Conservation (phyloP, 2,329 filamentous ascomycete genomes). For the Hymenoscyphus fructigenus region DNA sequence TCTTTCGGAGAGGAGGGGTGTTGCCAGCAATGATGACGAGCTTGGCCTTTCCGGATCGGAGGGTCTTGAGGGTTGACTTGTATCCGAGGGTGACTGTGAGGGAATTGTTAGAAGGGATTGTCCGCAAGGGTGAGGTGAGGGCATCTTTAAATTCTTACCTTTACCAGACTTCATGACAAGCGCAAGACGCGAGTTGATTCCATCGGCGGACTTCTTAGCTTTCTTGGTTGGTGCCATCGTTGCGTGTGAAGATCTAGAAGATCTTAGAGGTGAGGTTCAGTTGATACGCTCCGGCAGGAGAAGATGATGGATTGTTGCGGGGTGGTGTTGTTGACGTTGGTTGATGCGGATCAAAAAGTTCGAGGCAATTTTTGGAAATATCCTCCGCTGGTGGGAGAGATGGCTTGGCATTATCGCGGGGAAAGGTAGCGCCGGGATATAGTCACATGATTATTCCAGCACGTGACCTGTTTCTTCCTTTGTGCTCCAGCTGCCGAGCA, state of each 20-base stretch:
- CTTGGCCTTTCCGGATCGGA: slow-evolving; percentile 97
- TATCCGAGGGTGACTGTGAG: slow-evolving; percentile 77
- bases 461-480: background rate
- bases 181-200: slow-evolving; percentile 62
- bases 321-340: slow-evolving; percentile 12
- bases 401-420: background rate
- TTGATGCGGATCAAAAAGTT: slow-evolving; percentile 17
- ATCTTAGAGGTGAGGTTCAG: slow-evolving; percentile 29
- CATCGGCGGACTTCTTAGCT: slow-evolving; percentile 83
- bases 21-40: slow-evolving; percentile 94
- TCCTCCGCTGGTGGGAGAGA: background rate
- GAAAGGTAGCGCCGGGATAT: background rate
- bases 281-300: slow-evolving; percentile 40
- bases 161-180: slow-evolving; percentile 67
- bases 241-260: slow-evolving; percentile 38
- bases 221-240: slow-evolving; percentile 56
- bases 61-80: slow-evolving; percentile 85
- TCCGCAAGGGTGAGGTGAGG: background rate
- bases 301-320: background rate
- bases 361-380: slow-evolving; percentile 63
- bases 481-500: background rate
- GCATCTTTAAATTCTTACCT: slow-evolving; percentile 37
- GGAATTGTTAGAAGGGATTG: slow-evolving; percentile 10
- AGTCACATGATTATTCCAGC: background rate
- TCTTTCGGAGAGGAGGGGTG: slow-evolving; percentile 96